phyloP scores from a whole-genome alignment of 306 rosid species.

The cucumber (Cucumis sativus) region Cucumber_9930_V3 NC_026660.2:7664001-7664500 shows the following conservation, averaged over 20 bases:
- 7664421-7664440: background rate
- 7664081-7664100: constrained; percentile 4
- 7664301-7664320: background rate
- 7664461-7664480: background rate
- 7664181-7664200: background rate
- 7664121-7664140: background rate
- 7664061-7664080: background rate
- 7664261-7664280: constrained; percentile 1
- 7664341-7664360: constrained; percentile 6
- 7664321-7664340: background rate
- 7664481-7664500: background rate
- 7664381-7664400: constrained; percentile 2
- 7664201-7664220: background rate
- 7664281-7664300: constrained; percentile 1
- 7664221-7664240: background rate
- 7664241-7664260: background rate
- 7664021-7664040: constrained; percentile 21
- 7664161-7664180: background rate
- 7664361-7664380: background rate
- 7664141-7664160: background rate
- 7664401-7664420: constrained; percentile 4
- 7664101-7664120: background rate
- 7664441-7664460: background rate
- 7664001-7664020: constrained; percentile 1
- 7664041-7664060: constrained; percentile 13